A percentile compares a stretch with the other conserved stretches of the same genome.
Conservation (phyloP, 768 basidiomycete genomes). For the Psilocybe tampanensis region DNA sequence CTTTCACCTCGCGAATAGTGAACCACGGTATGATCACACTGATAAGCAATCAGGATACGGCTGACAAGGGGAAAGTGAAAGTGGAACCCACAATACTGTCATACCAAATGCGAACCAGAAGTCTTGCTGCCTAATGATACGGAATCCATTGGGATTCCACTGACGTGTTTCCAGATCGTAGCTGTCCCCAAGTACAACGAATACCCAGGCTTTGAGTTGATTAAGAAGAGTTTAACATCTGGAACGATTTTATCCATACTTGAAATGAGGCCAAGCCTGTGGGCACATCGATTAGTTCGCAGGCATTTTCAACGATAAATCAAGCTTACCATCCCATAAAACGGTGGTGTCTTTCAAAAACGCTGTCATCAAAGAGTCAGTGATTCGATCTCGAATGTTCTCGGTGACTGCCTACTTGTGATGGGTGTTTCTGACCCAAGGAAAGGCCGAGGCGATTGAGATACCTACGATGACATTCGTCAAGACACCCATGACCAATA, state of each 20-base stretch:
- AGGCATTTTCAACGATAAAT: not conserved
- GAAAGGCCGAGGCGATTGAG: conserved; percentile 68
- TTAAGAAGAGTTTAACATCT: not conserved
- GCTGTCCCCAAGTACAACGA: conserved; percentile 68
- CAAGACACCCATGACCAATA: conserved; percentile 63
- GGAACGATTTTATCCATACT: conserved; percentile 42
- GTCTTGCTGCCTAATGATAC: conserved; percentile 67
- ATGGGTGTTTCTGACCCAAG: conserved; percentile 80
- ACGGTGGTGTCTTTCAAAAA: conserved; percentile 83
- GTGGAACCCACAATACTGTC: conserved; percentile 62
- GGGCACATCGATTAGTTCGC: not conserved
- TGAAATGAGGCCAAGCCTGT: conserved; percentile 49
- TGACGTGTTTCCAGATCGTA: conserved; percentile 56
- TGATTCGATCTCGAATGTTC: not conserved
- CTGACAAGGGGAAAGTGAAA: not conserved
- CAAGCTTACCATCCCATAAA: conserved; percentile 74
- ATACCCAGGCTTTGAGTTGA: conserved; percentile 55
- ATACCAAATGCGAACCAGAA: conserved; percentile 81
- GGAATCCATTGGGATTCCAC: conserved; percentile 64
- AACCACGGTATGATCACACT: conserved; percentile 79
- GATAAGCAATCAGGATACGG: not conserved
- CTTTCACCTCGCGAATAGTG: conserved; percentile 73
- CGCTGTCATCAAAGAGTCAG: conserved; percentile 36
- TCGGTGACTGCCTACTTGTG: conserved; percentile 68
- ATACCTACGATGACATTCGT: conserved; percentile 61